Conservation (phyloP, 208 protist genomes). For the Phytomonas sp. region DNA sequence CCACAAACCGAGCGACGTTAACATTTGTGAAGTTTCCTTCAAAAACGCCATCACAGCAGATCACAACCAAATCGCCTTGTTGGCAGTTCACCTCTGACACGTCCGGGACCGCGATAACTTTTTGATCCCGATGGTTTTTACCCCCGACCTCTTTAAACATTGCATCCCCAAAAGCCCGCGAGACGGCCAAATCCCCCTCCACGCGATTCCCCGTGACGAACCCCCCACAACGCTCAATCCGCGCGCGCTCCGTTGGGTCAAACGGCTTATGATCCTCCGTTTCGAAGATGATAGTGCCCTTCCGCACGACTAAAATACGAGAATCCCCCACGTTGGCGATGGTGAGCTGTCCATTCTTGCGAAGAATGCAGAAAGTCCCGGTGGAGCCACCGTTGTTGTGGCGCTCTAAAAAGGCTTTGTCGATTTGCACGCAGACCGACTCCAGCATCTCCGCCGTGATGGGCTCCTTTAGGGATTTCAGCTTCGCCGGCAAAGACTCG, state of each 20-base stretch:
- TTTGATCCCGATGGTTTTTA: conserved; percentile 66
- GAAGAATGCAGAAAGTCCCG: conserved; percentile 72
- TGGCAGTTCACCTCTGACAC: conserved; percentile 58
- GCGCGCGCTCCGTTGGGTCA: conserved; percentile 51
- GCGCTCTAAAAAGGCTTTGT: conserved; percentile 61
- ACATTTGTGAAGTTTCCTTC: conserved; percentile 84
- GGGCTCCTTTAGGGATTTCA: conserved; percentile 42
- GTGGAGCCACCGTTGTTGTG: conserved; percentile 70
- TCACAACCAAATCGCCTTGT: conserved; percentile 72
- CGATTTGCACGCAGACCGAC: conserved; percentile 60
- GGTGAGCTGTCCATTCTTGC: conserved; percentile 38
- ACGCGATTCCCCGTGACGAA: conserved; percentile 83
- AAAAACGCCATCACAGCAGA: conserved; percentile 88
- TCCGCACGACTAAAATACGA: conserved; percentile 64
- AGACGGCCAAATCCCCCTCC: conserved; percentile 90
- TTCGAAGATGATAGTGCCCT: conserved; percentile 53
- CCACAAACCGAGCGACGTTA: conserved; percentile 72
- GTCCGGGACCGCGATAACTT: conserved; percentile 82
- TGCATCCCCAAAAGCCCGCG: conserved; percentile 89
- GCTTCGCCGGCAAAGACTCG: conserved; percentile 33
- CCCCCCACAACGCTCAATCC: conserved; percentile 84
- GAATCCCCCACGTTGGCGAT: conserved; percentile 90
- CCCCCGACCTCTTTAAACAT: conserved; percentile 76
- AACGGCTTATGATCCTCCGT: conserved; percentile 91
- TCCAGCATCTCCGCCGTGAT: conserved; percentile 56